These are phyloP conservation scores for Penicillium rolfsii DNA, from an alignment of 2,329 filamentous ascomycete genomes.

Conservation along the genomic window DNA sequence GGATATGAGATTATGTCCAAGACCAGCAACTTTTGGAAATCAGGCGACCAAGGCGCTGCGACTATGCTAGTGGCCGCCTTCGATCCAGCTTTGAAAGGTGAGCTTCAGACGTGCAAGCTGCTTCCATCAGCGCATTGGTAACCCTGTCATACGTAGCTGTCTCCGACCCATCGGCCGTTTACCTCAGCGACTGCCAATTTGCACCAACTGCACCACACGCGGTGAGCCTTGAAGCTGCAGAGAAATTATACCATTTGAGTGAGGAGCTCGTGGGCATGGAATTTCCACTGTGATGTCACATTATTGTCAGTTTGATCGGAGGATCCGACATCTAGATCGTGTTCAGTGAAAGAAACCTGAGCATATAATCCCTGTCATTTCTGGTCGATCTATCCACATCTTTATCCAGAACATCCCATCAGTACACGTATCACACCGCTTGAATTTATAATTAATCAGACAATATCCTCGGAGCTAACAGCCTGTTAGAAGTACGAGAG, in stretches of 20 bases:
- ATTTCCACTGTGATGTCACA: slow-evolving; percentile 29
- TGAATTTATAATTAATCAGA: neutral
- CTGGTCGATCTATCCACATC: neutral
- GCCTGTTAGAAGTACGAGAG: neutral
- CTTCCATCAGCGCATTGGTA: neutral
- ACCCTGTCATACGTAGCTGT: slow-evolving; percentile 16
- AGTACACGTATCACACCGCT: neutral
- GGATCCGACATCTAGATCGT: slow-evolving; percentile 1
- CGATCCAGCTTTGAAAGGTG: slow-evolving; percentile 44
- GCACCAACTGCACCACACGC: slow-evolving; percentile 38
- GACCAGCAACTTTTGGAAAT: slow-evolving; percentile 38
- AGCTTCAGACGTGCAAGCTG: neutral
- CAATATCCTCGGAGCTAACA: neutral
- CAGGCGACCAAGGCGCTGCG: slow-evolving; percentile 47
- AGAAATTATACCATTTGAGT: slow-evolving; percentile 44
- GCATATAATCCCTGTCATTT: neutral
- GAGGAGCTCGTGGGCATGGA: slow-evolving; percentile 45
- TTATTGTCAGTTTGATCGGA: slow-evolving; percentile 7
- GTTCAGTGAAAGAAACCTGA: neutral
- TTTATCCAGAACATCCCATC: neutral
- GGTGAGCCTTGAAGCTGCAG: slow-evolving; percentile 41
- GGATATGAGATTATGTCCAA: slow-evolving; percentile 30
- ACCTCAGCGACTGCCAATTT: slow-evolving; percentile 42
- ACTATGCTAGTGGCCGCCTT: slow-evolving; percentile 51
- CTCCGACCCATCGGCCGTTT: slow-evolving; percentile 25